Evolutionary conservation across 371 early-diverging fungal species (phyloP), one percentile per base, ranked within the genome.

Genomic region (Blakeslea trispora): DNA sequence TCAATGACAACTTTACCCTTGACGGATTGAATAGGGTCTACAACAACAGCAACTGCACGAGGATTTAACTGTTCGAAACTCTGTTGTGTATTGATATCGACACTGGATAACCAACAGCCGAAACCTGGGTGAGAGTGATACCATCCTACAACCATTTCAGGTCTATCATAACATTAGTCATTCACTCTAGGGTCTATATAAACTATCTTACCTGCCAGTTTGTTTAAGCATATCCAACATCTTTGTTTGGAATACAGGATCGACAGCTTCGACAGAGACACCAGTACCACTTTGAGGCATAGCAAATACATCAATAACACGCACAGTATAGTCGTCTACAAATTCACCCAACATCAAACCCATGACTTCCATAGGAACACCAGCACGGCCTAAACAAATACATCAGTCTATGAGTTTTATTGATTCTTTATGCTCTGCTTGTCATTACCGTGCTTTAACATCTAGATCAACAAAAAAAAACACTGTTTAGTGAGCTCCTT

Each of bases 331-430:
- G 64, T 99, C 99, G 72, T 99, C 99, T 13, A 99, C 92, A 83
- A 99, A 99, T 76, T 99, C 99, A 24, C 99, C 99, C 60, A 99
- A 82, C 99, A 99, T 99, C 50, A 99, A 85, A 15, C 99, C 99
- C 99, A 99, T 99, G 49, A 99, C 99, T 79, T 99, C 99, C 97
- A 99, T 96, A 11, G 99, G 99, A n/a, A 99, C 99, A 63, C 99
- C 99, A 34, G 99, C 99, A 59, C 99, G 89, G 28, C 97, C 98
- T 91, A 69, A 44, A 15, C 5, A 46, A 19, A n/a, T 5, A 18
- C 8, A 28, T 28, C 22, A 41, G 15, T n/a, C 40, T 17, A 39
- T n/a, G n/a, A n/a, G 21, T 8, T 17, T 41, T 21, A 21, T 15
- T 21, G 37, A 44, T 23, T 39, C 14, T 31, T 41, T 10, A 22